phyloP scores from a whole-genome alignment of 1,139 yeast genomes.

The Lodderomyces theae region DNA sequence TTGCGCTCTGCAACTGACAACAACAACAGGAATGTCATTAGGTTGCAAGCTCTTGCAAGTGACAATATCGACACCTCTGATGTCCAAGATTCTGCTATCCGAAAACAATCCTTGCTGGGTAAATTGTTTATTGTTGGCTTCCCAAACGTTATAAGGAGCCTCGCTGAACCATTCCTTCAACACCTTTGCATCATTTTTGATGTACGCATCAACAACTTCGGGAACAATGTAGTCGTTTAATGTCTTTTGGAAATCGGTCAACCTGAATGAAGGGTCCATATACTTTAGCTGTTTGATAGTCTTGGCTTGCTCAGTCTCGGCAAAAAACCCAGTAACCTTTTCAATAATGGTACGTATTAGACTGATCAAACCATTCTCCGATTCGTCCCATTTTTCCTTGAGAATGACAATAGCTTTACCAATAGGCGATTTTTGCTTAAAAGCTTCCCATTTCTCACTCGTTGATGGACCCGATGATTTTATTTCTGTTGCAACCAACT shows the following conservation, averaged over 20 bases:
- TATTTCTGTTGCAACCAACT: slow-evolving; percentile 77
- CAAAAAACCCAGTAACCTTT: slow-evolving; percentile 83
- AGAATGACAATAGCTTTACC: slow-evolving; percentile 65
- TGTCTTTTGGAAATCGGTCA: slow-evolving; percentile 77
- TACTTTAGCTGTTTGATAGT: slow-evolving; percentile 81
- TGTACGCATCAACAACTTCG: slow-evolving; percentile 92
- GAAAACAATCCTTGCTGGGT: slow-evolving; percentile 89
- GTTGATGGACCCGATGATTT: slow-evolving; percentile 71
- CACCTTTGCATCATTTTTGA: slow-evolving; percentile 81
- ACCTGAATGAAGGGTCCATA: slow-evolving; percentile 86
- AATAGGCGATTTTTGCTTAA: slow-evolving; percentile 64
- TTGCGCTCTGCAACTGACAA: slow-evolving; percentile 95
- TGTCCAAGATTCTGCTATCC: slow-evolving; percentile 88
- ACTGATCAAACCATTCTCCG: slow-evolving; percentile 88
- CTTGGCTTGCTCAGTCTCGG: slow-evolving; percentile 94
- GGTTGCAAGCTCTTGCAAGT: slow-evolving; percentile 89
- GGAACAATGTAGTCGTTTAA: slow-evolving; percentile 92
- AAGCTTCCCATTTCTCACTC: slow-evolving; percentile 65
- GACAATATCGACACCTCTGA: slow-evolving; percentile 91
- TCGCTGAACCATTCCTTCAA: slow-evolving; percentile 92
- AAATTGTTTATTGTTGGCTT: slow-evolving; percentile 90
- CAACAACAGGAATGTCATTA: slow-evolving; percentile 88
- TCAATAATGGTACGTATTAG: slow-evolving; percentile 76
- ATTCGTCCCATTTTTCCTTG: slow-evolving; percentile 84
- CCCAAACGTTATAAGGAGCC: slow-evolving; percentile 94